Evolutionary conservation across 805 yeast species (phyloP).

Genomic region (Brettanomyces bruxellensis): DNA sequence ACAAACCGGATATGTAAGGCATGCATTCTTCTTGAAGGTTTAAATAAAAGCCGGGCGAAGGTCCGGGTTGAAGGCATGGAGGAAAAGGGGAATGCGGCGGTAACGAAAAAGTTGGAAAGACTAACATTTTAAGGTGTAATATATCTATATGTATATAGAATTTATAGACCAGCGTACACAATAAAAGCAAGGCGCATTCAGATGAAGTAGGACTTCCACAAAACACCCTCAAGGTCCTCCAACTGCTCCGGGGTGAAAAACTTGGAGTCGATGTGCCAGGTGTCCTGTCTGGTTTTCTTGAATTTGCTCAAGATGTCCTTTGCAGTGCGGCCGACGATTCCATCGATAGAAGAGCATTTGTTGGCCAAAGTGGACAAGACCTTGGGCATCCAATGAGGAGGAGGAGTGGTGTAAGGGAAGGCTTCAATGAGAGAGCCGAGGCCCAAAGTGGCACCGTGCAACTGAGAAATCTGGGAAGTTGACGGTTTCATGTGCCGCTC

Average conservation of each 20-base stretch:
- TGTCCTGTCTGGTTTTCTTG: constrained; percentile 87
- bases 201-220: constrained; percentile 88
- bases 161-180: neutral
- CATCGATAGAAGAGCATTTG: constrained; percentile 63
- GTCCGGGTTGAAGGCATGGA: constrained; percentile 44
- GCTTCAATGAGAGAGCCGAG: constrained; percentile 84
- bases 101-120: constrained; percentile 52
- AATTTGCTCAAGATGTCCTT: constrained; percentile 74
- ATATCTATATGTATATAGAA: neutral
- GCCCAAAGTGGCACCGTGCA: constrained; percentile 86
- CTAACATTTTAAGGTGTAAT: constrained; percentile 40
- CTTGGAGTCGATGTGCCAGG: constrained; percentile 86
- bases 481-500: constrained; percentile 24
- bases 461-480: constrained; percentile 32
- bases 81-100: constrained; percentile 55
- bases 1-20: constrained; percentile 90
- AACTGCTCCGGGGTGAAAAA: constrained; percentile 70
- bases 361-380: constrained; percentile 62
- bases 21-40: constrained; percentile 76
- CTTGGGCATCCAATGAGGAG: constrained; percentile 82
- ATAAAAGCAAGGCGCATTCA: constrained; percentile 18
- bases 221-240: constrained; percentile 88
- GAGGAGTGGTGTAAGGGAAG: constrained; percentile 84
- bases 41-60: constrained; percentile 69
- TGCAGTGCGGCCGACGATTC: constrained; percentile 75